Evolutionary conservation across 2,329 filamentous ascomycete genomes (phyloP).

Genomic region (Zasmidium citrigriseum): DNA sequence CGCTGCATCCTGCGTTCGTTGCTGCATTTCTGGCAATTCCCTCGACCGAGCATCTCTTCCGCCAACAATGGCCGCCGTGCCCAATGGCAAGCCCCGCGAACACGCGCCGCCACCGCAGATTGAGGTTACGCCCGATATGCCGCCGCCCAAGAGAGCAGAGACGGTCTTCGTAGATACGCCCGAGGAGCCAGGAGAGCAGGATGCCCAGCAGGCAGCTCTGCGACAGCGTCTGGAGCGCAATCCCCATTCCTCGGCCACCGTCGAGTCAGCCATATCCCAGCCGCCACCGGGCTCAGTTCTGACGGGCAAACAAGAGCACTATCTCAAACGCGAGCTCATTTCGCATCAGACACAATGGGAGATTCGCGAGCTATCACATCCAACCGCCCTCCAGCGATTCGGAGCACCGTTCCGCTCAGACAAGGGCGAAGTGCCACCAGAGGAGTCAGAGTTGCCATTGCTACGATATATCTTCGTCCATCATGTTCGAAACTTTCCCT

Average conservation of each 20-base stretch:
- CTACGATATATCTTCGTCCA: conserved; percentile 96
- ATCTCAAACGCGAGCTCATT: conserved; percentile 94
- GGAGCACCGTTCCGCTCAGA: conserved; percentile 94
- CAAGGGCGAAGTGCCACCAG: conserved; percentile 85
- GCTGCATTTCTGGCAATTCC: neutral
- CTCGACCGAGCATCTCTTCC: neutral
- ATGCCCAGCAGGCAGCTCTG: conserved; percentile 2
- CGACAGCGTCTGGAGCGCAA: conserved; percentile 27
- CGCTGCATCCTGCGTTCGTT: neutral
- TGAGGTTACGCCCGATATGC: conserved; percentile 15
- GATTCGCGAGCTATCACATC: conserved; percentile 89
- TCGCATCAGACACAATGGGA: conserved; percentile 86
- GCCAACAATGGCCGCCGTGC: neutral
- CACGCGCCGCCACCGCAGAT: neutral
- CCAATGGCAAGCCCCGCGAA: neutral
- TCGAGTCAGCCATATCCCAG: conserved; percentile 44
- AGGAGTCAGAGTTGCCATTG: conserved; percentile 91
- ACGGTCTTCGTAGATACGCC: conserved; percentile 35
- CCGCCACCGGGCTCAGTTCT: conserved; percentile 63
- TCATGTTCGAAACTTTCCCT: conserved; percentile 96
- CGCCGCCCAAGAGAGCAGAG: conserved; percentile 24
- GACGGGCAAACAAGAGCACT: conserved; percentile 98
- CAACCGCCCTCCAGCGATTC: conserved; percentile 91
- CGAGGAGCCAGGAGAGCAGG: conserved; percentile 16
- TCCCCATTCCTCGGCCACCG: conserved; percentile 28